phyloP scores from a whole-genome alignment of 2,329 filamentous ascomycete genomes.

The Rhinocladiella similis region DNA sequence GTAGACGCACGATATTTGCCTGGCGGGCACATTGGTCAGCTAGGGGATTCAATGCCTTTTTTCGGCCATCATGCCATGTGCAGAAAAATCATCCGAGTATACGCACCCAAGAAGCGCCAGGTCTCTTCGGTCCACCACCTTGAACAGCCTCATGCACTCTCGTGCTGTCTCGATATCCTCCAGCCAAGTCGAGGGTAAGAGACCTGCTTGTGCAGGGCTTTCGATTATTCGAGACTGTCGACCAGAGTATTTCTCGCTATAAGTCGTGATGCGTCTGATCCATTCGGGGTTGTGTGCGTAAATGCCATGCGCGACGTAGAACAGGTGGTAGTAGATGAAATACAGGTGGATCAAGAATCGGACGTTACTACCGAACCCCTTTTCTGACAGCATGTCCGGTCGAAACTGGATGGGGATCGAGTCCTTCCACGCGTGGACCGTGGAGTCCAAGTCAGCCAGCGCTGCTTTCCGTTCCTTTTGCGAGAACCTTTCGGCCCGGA shows the following conservation, averaged over 20 bases:
- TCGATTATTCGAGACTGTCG: not conserved
- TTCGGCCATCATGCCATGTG: too few species aligned
- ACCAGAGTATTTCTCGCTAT: not conserved
- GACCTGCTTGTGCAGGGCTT: not conserved
- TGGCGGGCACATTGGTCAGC: not conserved
- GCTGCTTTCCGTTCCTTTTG: not conserved
- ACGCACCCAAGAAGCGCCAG: not conserved
- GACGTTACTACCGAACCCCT: not conserved
- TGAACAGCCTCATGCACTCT: not conserved
- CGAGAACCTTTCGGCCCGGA: not conserved
- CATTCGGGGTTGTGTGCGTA: not conserved
- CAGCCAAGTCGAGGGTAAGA: not conserved
- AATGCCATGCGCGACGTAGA: not conserved
- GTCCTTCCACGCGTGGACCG: slow-evolving; percentile 3
- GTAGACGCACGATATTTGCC: not conserved
- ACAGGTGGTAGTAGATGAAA: slow-evolving; percentile 2
- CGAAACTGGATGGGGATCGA: slow-evolving; percentile 1
- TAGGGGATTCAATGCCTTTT: not conserved
- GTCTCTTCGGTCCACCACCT: not conserved
- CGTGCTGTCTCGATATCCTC: not conserved
- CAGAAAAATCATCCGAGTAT: not conserved
- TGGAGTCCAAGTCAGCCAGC: not conserved
- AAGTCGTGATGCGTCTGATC: not conserved
- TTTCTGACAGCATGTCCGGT: not conserved
- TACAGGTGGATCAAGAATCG: not conserved